Evolutionary conservation across 352 stramenopile species (phyloP), one percentile per base, ranked within the genome.

Genomic region (Aphanomyces astaci): DNA sequence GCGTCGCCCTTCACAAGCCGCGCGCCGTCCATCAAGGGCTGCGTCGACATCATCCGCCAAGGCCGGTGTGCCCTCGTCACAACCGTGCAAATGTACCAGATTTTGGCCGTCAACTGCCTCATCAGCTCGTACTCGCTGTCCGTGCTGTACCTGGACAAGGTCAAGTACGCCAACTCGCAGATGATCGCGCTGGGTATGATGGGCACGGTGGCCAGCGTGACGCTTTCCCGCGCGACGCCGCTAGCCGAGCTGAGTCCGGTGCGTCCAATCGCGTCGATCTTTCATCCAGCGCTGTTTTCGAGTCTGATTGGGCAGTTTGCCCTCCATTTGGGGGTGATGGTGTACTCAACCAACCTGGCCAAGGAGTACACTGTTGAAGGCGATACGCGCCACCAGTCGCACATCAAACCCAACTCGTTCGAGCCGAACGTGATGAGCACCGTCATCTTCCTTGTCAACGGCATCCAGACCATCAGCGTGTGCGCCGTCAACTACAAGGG

Each of bases 21-120:
- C 82, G 78, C 97, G 77, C 84, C 96, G 72, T 94, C 85, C 2
- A 94, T 96, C 66, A 91, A 90, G 76, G 81, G 84, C 27, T 95
- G 85, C 59, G 92, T 99, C 19, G 90, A 98, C 66, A 97, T 99
- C 52, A 90, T 99, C 66, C 92, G 97, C 33, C 97, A 99, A 71
- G 98, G 98, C 9, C 87, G 98, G 43, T 99, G 98, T 66, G 98
- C 98, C 31, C 81, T 99, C n/a, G 96, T 99, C 15, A 99, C 95
- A 19, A 99, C 98, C 51, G 95, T 99, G 74, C 96, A 99, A 80
- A 97, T 98, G 85, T 98, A 99, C 78, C 96, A 98, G 78, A 99
- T 99, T 71, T 77, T 99, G 53, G 96, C 95, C 24, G 86, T 99
- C 0, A 98, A 99, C 79, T 99, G 97, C 75, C 79, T 99, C 3